Conservation (phyloP, 2,329 filamentous ascomycete species). For the Elsinoe arachidis region DNA sequence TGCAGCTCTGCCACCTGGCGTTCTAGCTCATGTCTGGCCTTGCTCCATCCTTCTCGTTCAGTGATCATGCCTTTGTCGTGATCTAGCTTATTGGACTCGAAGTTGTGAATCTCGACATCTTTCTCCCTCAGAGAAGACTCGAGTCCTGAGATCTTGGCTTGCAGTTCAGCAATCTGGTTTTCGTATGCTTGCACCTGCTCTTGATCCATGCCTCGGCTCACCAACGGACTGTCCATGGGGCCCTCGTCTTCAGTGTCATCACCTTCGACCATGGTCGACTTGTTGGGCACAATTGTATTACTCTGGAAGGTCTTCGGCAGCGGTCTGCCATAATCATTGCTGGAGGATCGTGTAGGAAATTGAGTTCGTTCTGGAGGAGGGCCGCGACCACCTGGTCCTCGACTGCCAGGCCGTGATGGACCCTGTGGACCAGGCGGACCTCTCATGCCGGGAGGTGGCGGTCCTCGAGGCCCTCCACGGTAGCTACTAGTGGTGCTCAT, state of each 20-base stretch:
- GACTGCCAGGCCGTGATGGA: slow-evolving; percentile 18
- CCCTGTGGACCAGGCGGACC: slow-evolving; percentile 30
- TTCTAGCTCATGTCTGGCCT: slow-evolving; percentile 59
- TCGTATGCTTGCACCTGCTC: slow-evolving; percentile 73
- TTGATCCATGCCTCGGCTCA: slow-evolving; percentile 46
- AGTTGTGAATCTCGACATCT: slow-evolving; percentile 57
- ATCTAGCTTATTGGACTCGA: slow-evolving; percentile 51
- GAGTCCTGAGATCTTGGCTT: slow-evolving; percentile 63
- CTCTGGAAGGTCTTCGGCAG: slow-evolving; percentile 85
- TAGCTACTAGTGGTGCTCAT: slow-evolving; percentile 45
- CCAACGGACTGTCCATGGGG: slow-evolving; percentile 42
- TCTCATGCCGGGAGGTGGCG: slow-evolving; percentile 27
- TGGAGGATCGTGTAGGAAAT: slow-evolving; percentile 17
- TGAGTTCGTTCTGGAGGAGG: slow-evolving; percentile 38
- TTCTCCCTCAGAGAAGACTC: slow-evolving; percentile 61
- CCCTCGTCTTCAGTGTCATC: slow-evolving; percentile 67
- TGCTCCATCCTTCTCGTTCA: slow-evolving; percentile 22
- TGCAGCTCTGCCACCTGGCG: slow-evolving; percentile 21
- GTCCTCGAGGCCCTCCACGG: slow-evolving; percentile 19
- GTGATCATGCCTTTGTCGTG: slow-evolving; percentile 27
- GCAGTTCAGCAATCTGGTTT: slow-evolving; percentile 63
- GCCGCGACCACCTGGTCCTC: slow-evolving; percentile 19
- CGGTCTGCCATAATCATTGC: slow-evolving; percentile 60
- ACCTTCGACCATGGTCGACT: slow-evolving; percentile 95
- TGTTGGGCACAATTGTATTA: slow-evolving; percentile 95